Base-by-base conservation (phyloP, 1,284 basidiomycete species). In the Leccinum pallidistipes region DNA sequence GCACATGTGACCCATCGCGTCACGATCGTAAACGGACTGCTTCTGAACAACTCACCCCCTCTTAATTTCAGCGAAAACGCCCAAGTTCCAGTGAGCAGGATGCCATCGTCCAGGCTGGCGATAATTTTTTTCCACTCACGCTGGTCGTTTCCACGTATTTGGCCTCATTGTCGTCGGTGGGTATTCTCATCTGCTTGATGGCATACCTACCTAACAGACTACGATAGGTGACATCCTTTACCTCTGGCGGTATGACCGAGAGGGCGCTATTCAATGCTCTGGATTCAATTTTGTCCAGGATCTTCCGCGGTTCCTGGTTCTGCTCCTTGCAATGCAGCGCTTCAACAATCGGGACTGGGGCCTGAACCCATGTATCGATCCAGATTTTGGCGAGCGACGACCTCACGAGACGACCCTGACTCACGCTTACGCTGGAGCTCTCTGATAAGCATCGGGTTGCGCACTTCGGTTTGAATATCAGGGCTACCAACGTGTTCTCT, bases 301-400 rank as follows among this genome's bases (percentile, higher is more conserved):
- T 40, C 68, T 77, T 24, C 75, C 74, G 5, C 66, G 66, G 27
- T 73, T 76, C 54, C 64, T 76, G 0, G 64, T 73, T 1, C 64
- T 78, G 3, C 68, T 78, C 8, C 55, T 74, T 12, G 61, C 60
- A 8, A 68, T 76, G 43, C 71, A 78, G 59, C 68, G 71, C 1
- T 76, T 77, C 61, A 31, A 62, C 2, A 56, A 63, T 5, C 43
- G 47, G 11, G 62, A 76, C 52, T 76, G 73, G 74, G 74, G 76
- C 14, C 50, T 75, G 29, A 63, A 64, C 59, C 58, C 34, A 3
- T 3, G 7, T 0, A 5, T 62, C 3, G 56, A 67, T 40, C 31
- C 62, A 4, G 0, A 50, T 12, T 66, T 66, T 16, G 53, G n/a
- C 1, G 10, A 56, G 24, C 27, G 27, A 3, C 27, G 27, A 27